phyloP scores from a whole-genome alignment of 192 early-diverging fungal species.

The Oehlia diaphana region DNA sequence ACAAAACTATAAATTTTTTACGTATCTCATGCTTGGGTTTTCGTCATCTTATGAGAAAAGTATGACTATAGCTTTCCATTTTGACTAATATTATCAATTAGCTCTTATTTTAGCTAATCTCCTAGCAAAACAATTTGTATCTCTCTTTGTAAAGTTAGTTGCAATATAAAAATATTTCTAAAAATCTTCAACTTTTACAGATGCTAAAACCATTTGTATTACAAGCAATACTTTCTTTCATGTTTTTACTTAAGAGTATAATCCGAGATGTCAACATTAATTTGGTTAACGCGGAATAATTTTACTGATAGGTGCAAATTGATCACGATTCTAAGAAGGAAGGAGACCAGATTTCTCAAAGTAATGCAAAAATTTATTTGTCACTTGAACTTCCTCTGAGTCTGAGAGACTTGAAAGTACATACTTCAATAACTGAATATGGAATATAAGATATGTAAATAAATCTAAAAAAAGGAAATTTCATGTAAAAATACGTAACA shows the following conservation, averaged over 20 bases:
- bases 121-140: slow-evolving; percentile 71
- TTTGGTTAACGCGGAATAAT: slow-evolving; percentile 61
- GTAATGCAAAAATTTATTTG: slow-evolving; percentile 63
- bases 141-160: slow-evolving; percentile 7
- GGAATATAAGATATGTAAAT: background rate
- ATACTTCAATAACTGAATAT: slow-evolving; percentile 59
- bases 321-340: slow-evolving; percentile 50
- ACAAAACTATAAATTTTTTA: background rate
- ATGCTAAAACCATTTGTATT: slow-evolving; percentile 62
- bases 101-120: slow-evolving; percentile 67
- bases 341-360: no score
- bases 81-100: slow-evolving; percentile 52
- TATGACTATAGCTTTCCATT: slow-evolving; percentile 68
- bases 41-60: slow-evolving; percentile 82
- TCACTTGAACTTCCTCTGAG: slow-evolving; percentile 68
- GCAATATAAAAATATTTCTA: slow-evolving; percentile 41
- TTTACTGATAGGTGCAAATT: slow-evolving; percentile 73
- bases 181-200: slow-evolving; percentile 63
- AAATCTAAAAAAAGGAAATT: background rate
- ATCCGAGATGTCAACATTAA: slow-evolving; percentile 44
- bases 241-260: slow-evolving; percentile 35
- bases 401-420: slow-evolving; percentile 51
- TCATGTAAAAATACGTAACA: background rate
- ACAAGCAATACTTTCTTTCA: slow-evolving; percentile 43
- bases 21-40: slow-evolving; percentile 57